Conservation (phyloP, 768 basidiomycete species). For the Amanita polypyramis region DNA sequence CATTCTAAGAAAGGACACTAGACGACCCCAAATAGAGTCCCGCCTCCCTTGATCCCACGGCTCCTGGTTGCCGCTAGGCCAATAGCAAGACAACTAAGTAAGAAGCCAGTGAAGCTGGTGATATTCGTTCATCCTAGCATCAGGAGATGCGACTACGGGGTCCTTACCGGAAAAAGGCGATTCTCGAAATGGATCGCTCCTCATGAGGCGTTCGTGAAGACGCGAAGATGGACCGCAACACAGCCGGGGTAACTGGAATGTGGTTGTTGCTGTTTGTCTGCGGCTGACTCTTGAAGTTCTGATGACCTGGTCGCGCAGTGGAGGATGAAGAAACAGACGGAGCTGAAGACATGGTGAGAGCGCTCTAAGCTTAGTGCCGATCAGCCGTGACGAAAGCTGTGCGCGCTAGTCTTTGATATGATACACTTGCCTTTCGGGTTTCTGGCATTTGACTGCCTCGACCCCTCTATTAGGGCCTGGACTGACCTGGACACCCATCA, state of each 20-base stretch:
- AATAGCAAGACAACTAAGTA: conserved; percentile 74
- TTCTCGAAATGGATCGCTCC: conserved; percentile 73
- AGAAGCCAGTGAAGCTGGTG: conserved; percentile 67
- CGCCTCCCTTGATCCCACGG: conserved; percentile 53
- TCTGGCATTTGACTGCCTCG: conserved; percentile 10
- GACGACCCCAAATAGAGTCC: conserved; percentile 60
- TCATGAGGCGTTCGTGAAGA: conserved; percentile 75
- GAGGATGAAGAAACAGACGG: conserved; percentile 41
- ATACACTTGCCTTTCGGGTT: neutral
- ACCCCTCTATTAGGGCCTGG: conserved; percentile 14
- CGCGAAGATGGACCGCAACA: conserved; percentile 75
- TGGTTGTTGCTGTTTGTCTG: conserved; percentile 41
- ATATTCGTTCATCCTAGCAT: conserved; percentile 3
- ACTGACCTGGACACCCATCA: conserved; percentile 17
- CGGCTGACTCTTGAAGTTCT: conserved; percentile 23
- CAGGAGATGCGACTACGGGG: neutral
- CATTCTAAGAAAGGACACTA: neutral
- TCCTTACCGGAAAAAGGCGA: conserved; percentile 75
- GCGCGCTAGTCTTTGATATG: neutral
- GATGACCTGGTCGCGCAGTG: conserved; percentile 28
- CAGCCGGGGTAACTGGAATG: conserved; percentile 77
- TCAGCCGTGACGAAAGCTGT: neutral
- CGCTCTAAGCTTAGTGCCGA: conserved; percentile 14
- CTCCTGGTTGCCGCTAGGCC: conserved; percentile 65
- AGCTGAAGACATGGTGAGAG: conserved; percentile 31